Base-by-base conservation (phyloP, 768 basidiomycete species). In the Leccinum ochraceum region DNA sequence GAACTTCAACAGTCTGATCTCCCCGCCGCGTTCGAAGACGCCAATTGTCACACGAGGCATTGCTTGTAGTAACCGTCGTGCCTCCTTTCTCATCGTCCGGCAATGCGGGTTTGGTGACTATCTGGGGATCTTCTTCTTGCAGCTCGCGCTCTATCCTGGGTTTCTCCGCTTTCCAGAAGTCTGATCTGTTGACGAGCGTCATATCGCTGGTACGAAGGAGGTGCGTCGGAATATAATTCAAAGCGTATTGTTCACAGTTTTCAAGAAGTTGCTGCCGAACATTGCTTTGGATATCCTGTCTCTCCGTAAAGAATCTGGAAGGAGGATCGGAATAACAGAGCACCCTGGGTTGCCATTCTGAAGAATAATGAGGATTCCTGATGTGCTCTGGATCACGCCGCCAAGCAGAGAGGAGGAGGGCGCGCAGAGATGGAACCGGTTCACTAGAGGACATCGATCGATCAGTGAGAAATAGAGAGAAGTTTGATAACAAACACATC, bases 191-290 rank as follows among this genome's bases (percentile, higher is more conserved):
- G 2, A 69, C 44, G 11, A 66, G 57, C 17, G 37, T 32, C 67
- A 59, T 71, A 8, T 68, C 67, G 24, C 52, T 44, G 34, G 68
- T 56, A 32, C 59, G 54, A 37, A 69, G 57, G 13, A 69, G 59
- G 22, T 54, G 61, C 4, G 67, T 48, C 26, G 69, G 68, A 28
- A 69, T 53, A 17, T 63, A 57, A n/a, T 68, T 71, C 30, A 60
- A 50, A 22, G 66, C 48, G 24, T 49, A 49, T 49, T 49, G 22
- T 49, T 49, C 48, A 22, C 48, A 49, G 14, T 49, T 49, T 20
- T 49, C 48, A 20, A 49, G 24, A 24, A 49, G 48, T 3, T 13
- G 24, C 24, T 49, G 20, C 13, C 13, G 48, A 24, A 49, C 48
- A 4, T 24, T 49, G 24, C 1, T 20, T 17, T 48, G 22, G 7